phyloP scores from a whole-genome alignment of 1,284 basidiomycete genomes.

The Austroboletus rostrupii region DNA sequence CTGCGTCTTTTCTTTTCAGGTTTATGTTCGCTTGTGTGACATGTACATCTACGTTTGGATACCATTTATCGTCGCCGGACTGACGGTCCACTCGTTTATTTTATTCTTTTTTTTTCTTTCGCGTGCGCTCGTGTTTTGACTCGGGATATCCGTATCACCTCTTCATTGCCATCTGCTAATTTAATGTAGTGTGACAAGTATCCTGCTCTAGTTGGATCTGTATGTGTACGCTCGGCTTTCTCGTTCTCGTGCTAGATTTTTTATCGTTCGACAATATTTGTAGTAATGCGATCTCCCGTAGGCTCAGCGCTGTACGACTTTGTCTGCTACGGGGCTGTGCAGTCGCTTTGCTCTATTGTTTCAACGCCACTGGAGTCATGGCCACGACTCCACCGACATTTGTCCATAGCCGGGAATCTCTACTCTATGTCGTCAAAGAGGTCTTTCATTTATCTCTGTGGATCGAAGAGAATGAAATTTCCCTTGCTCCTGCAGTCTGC shows the following conservation, averaged over 20 bases:
- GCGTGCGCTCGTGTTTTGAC: neutral
- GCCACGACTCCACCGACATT: too few relatives aligned
- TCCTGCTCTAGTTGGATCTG: neutral
- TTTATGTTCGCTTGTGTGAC: constrained; percentile 2
- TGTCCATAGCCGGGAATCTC: too few relatives aligned
- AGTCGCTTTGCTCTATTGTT: too few relatives aligned
- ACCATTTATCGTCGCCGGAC: neutral
- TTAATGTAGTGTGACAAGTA: constrained; percentile 20
- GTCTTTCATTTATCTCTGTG: too few relatives aligned
- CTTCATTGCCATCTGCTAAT: constrained; percentile 9
- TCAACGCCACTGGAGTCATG: too few relatives aligned
- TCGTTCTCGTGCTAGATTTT: neutral
- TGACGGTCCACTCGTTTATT: neutral
- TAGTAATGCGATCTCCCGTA: neutral
- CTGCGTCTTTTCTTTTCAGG: neutral
- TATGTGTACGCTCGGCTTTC: constrained; percentile 19
- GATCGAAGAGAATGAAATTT: neutral
- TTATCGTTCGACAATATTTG: neutral
- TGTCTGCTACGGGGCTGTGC: too few relatives aligned
- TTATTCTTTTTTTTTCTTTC: too few relatives aligned
- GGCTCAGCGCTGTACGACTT: too few relatives aligned
- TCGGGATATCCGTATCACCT: neutral
- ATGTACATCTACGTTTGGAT: constrained; percentile 15
- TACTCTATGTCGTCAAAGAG: neutral
- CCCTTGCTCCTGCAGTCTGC: neutral